Conservation (phyloP, 1,139 yeast species). For the Sugiyamaella neomexicana region DNA sequence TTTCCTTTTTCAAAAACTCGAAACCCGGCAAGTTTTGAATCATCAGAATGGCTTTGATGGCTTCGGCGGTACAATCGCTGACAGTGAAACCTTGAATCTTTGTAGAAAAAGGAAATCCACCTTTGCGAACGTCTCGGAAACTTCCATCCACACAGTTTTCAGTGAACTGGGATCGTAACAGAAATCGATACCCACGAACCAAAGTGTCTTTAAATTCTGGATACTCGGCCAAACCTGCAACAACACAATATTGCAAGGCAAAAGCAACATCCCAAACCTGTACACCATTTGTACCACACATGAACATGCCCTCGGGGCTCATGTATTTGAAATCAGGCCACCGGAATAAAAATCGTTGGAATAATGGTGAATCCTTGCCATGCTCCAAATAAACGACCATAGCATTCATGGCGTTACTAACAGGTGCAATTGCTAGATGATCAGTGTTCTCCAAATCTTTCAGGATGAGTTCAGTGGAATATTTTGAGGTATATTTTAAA, state of each 20-base stretch:
- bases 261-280: constrained; percentile 98
- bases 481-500: constrained; percentile 51
- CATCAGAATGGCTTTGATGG: constrained; percentile 91
- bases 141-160: constrained; percentile 76
- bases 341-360: constrained; percentile 55
- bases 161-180: constrained; percentile 81
- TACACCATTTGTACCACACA: constrained; percentile 97
- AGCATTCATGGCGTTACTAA: constrained; percentile 80
- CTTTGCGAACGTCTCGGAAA: constrained; percentile 78
- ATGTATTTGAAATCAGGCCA: constrained; percentile 78
- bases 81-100: constrained; percentile 96
- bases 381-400: constrained; percentile 68
- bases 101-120: constrained; percentile 98
- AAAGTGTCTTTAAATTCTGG: constrained; percentile 68
- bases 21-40: constrained; percentile 66
- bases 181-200: constrained; percentile 63
- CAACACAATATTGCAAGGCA: constrained; percentile 76
- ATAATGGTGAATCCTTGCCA: constrained; percentile 66
- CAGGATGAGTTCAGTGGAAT: constrained; percentile 61
- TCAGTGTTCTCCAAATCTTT: constrained; percentile 81
- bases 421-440: constrained; percentile 88
- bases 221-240: constrained; percentile 73
- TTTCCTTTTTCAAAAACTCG: constrained; percentile 51
- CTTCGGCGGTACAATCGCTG: constrained; percentile 96
- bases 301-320: constrained; percentile 88